Evolutionary conservation across 1,139 yeast species (phyloP).

Genomic region (Kurtzmaniella quercitrusa): DNA sequence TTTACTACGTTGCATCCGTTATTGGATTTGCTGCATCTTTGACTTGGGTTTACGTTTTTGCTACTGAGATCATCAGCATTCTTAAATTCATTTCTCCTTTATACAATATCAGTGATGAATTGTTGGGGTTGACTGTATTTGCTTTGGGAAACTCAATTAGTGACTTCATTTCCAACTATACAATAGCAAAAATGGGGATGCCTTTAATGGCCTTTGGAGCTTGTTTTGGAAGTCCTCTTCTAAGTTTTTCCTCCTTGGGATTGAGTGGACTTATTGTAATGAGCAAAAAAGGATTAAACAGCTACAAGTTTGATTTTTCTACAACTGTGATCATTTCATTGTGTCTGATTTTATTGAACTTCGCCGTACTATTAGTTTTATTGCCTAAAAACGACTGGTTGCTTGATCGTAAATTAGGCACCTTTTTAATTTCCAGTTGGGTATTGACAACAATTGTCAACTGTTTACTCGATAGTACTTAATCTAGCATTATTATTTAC

Average conservation of each 20-base stretch:
- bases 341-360: slow-evolving; percentile 48
- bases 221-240: slow-evolving; percentile 88
- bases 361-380: slow-evolving; percentile 47
- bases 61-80: slow-evolving; percentile 70
- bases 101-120: slow-evolving; percentile 68
- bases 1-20: slow-evolving; percentile 36
- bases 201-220: slow-evolving; percentile 94
- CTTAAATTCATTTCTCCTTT: slow-evolving; percentile 61
- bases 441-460: slow-evolving; percentile 41
- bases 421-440: slow-evolving; percentile 55
- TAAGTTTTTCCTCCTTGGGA: slow-evolving; percentile 44
- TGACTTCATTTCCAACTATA: slow-evolving; percentile 79
- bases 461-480: slow-evolving; percentile 20
- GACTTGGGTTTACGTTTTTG: slow-evolving; percentile 71
- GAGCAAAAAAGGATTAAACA: slow-evolving; percentile 11
- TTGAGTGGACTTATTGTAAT: slow-evolving; percentile 56
- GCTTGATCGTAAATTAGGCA: slow-evolving; percentile 57
- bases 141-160: slow-evolving; percentile 93
- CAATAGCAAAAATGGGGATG: slow-evolving; percentile 82
- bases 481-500: not conserved
- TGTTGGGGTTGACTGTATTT: slow-evolving; percentile 80
- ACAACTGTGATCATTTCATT: slow-evolving; percentile 47
- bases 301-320: slow-evolving; percentile 31
- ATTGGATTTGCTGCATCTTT: slow-evolving; percentile 68
- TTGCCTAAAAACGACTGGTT: slow-evolving; percentile 68